These are phyloP conservation scores for Linum usitatissimum DNA, from an alignment of 345 rosid species.

Conservation along the genomic window DNA sequence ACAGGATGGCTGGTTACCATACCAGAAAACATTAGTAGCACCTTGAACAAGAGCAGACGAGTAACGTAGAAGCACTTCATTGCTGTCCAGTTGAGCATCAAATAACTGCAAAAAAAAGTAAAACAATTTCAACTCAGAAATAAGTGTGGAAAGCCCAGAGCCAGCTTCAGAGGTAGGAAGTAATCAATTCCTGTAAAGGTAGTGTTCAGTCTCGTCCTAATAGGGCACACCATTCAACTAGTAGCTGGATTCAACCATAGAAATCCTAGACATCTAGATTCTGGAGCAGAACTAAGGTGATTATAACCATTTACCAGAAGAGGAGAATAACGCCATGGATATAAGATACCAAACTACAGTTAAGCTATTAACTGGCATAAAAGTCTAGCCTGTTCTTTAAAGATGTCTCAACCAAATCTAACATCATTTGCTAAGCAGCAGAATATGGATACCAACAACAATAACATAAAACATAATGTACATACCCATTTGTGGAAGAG, in stretches of 20 bases:
- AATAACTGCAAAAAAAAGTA: slow-evolving; percentile 47
- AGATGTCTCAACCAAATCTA: not conserved
- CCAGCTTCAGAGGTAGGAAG: not conserved
- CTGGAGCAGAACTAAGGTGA: not conserved
- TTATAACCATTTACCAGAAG: too few species aligned
- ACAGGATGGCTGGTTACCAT: slow-evolving; percentile 21
- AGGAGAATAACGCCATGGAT: too few species aligned
- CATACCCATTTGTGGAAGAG: slow-evolving; percentile 94
- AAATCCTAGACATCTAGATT: not conserved
- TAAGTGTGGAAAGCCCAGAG: not conserved
- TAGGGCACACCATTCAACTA: not conserved
- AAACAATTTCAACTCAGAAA: not conserved
- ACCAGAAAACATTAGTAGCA: slow-evolving; percentile 97
- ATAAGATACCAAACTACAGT: too few species aligned
- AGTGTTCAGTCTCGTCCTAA: not conserved
- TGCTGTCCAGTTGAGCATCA: slow-evolving; percentile 64
- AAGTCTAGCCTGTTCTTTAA: not conserved
- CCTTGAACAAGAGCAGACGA: slow-evolving; percentile 98
- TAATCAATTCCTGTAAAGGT: not conserved
- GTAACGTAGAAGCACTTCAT: slow-evolving; percentile 71
- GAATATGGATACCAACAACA: not conserved
- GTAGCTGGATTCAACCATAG: not conserved
- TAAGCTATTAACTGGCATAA: not conserved
- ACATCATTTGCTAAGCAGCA: not conserved
- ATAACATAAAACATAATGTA: not conserved